Evolutionary conservation across 2,329 filamentous ascomycete species (phyloP), one percentile per base, ranked within the genome.

Genomic region (Thermomyces lanuginosus): DNA sequence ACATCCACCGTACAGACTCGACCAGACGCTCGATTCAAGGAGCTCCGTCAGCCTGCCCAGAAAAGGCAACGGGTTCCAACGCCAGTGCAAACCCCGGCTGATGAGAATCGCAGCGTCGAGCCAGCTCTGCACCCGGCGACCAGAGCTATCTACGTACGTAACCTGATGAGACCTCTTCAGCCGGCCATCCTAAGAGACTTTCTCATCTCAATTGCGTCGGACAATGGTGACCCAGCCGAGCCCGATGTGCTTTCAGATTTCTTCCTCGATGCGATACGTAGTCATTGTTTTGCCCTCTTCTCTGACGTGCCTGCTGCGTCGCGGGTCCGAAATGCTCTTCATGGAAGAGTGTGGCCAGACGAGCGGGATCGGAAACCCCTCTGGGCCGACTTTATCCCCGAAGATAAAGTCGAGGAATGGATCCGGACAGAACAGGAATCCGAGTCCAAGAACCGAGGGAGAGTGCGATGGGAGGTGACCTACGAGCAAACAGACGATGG

Each of bases 321-420:
- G 0, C 69, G 81, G 12, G 83, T 80, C 6, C 76, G 86, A 25
- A 66, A 70, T 6, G 66, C 68, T 2, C 60, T 95, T 2, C 86
- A 98, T 51, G 69, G 72, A 31, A 67, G 66, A 12, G 67, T 83
- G 18, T 95, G 84, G 81, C 86, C 86, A 1, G 71, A 83, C 32
- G 86, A 95, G 54, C 72, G 75, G 32, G 79, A 76, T 38, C 69
- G 89, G 16, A 91, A 89, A 48, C 65, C 73, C 1, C 63, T 95
- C 1, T 91, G 76, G 69, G 80, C 81, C 3, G 89, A 98, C 48
- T 95, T 89, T 48, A 65, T 95, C 11, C 86, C 86, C 0, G 67
- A 76, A 10, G 72, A 81, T 14, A 69, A 72, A 36, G 64, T 91
- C 3, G 49, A 58, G 8, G 65, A 66, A 13, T 95, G 83, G 82